Base-by-base conservation (phyloP, 2,329 filamentous ascomycete genomes). In the Fusarium sp. region DNA sequence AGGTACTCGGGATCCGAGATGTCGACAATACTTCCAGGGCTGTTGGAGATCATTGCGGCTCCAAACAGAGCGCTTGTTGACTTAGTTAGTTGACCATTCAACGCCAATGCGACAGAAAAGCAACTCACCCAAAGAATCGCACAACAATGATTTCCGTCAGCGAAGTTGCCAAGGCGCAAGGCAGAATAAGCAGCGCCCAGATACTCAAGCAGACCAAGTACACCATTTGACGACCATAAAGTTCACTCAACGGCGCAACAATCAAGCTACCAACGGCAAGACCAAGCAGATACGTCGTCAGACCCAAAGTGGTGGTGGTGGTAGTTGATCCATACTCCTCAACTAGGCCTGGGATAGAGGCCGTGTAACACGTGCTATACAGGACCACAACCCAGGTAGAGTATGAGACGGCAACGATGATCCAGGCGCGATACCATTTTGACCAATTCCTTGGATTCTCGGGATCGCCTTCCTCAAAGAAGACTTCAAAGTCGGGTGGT, bases 11-110 rank as follows among this genome's bases (percentile, higher is more conserved):
- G 92, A 13, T 86, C 85, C n/a, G 92, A 89, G 54, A 97, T 90
- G 77, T 97, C 94, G 27, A 91, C 89, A 10, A 97, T 87, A 7
- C 90, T 93, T 2, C 93, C 94, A 0, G 93, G 93, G 1, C 91
- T 88, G 76, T 96, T 97, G 11, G 89, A 88, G 25, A 97, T 89
- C 87, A 96, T 91, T 42, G 91, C 92, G 6, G 92, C 87, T 4
- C 92, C 76, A 57, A 79, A 92, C 60, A 93, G 62, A 20, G 77
- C 77, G 29, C 75, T 75, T 59, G 42, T 14, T 6, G 13, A 27
- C 14, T n/a, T 8, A 27, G 34, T 67, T 31, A 67, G 58, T 23
- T 36, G 14, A 18, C n/a, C 14, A 25, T 6, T 29, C 44, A n/a
- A 29, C n/a, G 20, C 38, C 16, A 2, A 16, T 27, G 8, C 13